Evolutionary conservation across 2,329 filamentous ascomycete species (phyloP).

Genomic region (Camillea tinctor): DNA sequence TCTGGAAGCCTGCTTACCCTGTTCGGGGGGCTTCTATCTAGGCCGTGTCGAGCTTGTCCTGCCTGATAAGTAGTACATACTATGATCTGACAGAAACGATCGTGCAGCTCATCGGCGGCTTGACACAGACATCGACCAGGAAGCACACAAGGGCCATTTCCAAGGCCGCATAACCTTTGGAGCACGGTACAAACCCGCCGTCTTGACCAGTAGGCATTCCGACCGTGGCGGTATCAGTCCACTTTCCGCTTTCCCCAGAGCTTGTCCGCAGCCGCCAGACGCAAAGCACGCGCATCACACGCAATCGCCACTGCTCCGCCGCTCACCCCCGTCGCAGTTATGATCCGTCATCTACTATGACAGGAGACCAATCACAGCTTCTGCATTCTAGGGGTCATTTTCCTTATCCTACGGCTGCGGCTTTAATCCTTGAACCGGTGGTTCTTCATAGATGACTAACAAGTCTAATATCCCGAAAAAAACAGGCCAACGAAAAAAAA

Average conservation of each 20-base stretch:
- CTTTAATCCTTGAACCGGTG: background rate
- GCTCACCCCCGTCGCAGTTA: slow-evolving; percentile 22
- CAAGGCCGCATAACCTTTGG: background rate
- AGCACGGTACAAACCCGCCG: background rate
- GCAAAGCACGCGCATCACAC: background rate
- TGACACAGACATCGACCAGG: background rate
- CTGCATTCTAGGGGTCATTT: slow-evolving; percentile 1
- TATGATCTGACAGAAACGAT: background rate
- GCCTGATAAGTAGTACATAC: background rate
- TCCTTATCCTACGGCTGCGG: slow-evolving; percentile 9
- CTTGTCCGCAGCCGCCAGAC: background rate
- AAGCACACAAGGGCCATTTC: background rate
- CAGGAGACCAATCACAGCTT: slow-evolving; percentile 15
- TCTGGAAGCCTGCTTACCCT: background rate
- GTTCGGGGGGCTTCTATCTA: background rate
- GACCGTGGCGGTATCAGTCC: background rate
- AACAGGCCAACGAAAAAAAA: background rate
- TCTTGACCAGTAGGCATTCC: background rate
- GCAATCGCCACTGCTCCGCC: slow-evolving; percentile 2
- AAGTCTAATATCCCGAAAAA: background rate
- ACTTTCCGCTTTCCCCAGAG: slow-evolving; percentile 1
- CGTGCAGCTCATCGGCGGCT: background rate
- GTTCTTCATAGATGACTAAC: background rate
- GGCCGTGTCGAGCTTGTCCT: background rate
- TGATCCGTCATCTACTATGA: slow-evolving; percentile 26